phyloP scores from a whole-genome alignment of 2,329 filamentous ascomycete genomes.

The Fusarium veterinarium region DNA sequence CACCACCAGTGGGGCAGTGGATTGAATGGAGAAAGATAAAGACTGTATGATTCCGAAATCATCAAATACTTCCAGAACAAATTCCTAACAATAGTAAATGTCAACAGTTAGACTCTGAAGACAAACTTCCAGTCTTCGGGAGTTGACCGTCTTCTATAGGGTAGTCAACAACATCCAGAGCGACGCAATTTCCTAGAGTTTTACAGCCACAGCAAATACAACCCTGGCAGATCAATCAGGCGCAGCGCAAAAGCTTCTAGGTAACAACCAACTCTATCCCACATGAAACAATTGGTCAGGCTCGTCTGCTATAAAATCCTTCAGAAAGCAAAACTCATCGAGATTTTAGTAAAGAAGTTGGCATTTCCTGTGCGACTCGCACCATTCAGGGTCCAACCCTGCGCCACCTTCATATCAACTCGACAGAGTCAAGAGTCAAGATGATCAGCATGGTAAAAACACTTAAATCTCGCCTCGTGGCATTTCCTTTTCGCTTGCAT shows the following conservation, averaged over 20 bases:
- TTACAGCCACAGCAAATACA: neutral
- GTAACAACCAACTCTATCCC: neutral
- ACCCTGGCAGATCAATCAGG: neutral
- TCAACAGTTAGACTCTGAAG: fast-evolving
- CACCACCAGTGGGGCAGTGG: no score
- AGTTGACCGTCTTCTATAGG: neutral
- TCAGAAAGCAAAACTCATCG: neutral
- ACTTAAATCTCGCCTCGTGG: neutral
- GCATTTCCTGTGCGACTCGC: neutral
- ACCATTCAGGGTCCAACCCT: neutral
- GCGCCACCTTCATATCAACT: neutral
- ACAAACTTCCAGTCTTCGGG: fast-evolving
- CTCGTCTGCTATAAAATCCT: neutral
- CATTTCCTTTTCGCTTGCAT: neutral
- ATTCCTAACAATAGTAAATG: no score
- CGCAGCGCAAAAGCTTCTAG: neutral
- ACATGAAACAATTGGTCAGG: neutral
- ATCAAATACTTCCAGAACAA: no score
- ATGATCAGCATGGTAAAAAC: neutral
- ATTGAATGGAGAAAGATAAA: neutral
- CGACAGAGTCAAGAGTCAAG: neutral
- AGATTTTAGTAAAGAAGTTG: neutral
- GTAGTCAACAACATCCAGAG: neutral
- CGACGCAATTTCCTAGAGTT: neutral
- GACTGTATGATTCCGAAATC: no score